Evolutionary conservation across 2,329 filamentous ascomycete genomes (phyloP).

Genomic region (Microcyclospora tardicrescens): DNA sequence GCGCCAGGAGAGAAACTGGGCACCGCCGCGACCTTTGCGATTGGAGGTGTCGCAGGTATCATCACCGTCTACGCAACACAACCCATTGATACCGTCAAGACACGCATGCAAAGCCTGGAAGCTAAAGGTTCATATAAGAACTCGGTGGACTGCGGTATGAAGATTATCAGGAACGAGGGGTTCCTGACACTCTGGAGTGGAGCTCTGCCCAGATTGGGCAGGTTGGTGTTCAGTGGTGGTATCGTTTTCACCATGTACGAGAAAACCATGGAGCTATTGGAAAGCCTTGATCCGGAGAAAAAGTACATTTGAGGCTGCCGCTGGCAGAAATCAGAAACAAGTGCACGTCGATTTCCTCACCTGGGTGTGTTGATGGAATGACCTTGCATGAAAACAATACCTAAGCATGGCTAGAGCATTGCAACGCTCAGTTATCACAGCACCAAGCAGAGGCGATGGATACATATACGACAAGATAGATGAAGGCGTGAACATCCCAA

Average conservation of each 20-base stretch:
- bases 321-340: too few species aligned
- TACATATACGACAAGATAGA: too few species aligned
- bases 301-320: conserved; percentile 50
- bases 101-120: conserved; percentile 90
- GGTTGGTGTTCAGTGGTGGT: conserved; percentile 80
- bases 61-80: conserved; percentile 72
- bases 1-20: conserved; percentile 92
- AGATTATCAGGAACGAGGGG: conserved; percentile 82
- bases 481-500: too few species aligned
- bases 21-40: conserved; percentile 72
- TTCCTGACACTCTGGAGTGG: conserved; percentile 88
- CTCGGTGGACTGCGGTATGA: conserved; percentile 66
- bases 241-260: conserved; percentile 98
- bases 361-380: too few species aligned
- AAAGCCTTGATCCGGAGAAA: conserved; percentile 65
- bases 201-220: conserved; percentile 69
- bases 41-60: conserved; percentile 76
- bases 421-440: too few species aligned
- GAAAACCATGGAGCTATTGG: conserved; percentile 84
- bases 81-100: conserved; percentile 88
- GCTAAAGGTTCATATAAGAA: conserved; percentile 72
- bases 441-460: too few species aligned
- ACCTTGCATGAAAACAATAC: too few species aligned
- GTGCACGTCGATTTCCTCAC: too few species aligned
- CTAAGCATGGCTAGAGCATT: too few species aligned